Evolutionary conservation across 2,329 filamentous ascomycete genomes (phyloP), one percentile per base, ranked within the genome.

Genomic region (Trichoderma asperellum): DNA sequence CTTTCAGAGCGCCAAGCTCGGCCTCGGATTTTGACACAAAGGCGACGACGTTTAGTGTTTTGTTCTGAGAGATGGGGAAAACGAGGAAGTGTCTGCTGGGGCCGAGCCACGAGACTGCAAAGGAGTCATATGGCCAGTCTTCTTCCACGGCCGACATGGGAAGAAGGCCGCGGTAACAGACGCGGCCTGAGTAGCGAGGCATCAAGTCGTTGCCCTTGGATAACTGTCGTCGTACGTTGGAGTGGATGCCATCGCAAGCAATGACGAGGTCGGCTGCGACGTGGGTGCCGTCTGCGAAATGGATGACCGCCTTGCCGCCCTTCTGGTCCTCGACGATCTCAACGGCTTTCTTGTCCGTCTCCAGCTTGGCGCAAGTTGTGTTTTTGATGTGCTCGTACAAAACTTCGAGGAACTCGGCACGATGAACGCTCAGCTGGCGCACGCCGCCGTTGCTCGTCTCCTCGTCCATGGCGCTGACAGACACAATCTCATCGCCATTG

Each of bases 51-150:
- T 66, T 66, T 18, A 66, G 53, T 1, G 63, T 66, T 37, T 58
- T 66, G 53, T 66, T 66, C 12, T 47, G 63, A 18, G 63, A 66
- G n/a, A 66, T 66, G 53, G 63, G 63, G n/a, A 66, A 66, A n/a
- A 66, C 63, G 27, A 66, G 53, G 21, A 66, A 66, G 52, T 66
- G 63, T 14, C 63, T 21, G 27, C 57, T 55, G 2, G 63, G 63
- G 1, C 63, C 63, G 2, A 66, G 53, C 63, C 63, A 66, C 11
- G 63, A 66, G 37, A 66, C 34, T 14, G 63, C 63, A 8, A 58
- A 66, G 4, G 63, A 66, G 29, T 49, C 63, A 2, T 66, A 66
- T 2, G 63, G 63, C 63, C 63, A 66, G 63, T 58, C 63, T 16
- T 35, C 29, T 2, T 40, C 63, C 4, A 66, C 53, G n/a, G 63